Base-by-base conservation (phyloP, 2,329 filamentous ascomycete species). In the Colletotrichum sp. region DNA sequence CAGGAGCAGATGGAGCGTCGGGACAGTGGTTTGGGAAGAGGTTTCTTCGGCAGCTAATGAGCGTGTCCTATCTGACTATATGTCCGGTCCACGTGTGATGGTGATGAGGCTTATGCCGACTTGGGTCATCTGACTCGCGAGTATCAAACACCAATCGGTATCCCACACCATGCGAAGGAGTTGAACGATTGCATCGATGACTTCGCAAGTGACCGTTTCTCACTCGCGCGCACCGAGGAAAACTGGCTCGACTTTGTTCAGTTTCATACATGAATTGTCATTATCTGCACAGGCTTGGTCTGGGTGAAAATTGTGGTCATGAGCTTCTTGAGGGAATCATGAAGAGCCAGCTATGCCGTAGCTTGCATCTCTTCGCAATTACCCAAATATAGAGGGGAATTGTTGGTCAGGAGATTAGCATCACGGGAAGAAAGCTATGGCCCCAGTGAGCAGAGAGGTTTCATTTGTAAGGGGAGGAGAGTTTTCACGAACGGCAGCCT, bases 351-450 rank as follows among this genome's bases (percentile, higher is more conserved):
- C 6, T 48, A 0, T 5, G 43, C 6, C n/a, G 10, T 3, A 21
- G n/a, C 6, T 13, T 48, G 43, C 43, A 3, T 48, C 10, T 48
- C 43, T 21, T 36, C 6, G 15, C 6, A 7, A 36, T 4, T 16
- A 16, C 0, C 13, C 34, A 36, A 4, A 16, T 16, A 0, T 0
- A 39, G 15, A 39, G 3, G 7, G 4, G 0, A 39, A 0, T 8
- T 39, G 15, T 16, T 39, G 34, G 4, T 18, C 3, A 3, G 36
- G 36, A 16, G 15, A 39, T 0, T 7, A 5, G 4, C 36, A 39
- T 0, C 36, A 39, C 0, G 0, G 0, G 39, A 43, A n/a, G 18
- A 0, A 18, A 10, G 36, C 36, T 39, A 9, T 39, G 0, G 0
- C 36, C 7, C 16, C 36, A 39, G 36, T 18, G 36, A 39, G 1